Percentiles rank a stretch among this genome's conserved stretches.
phyloP scores from a whole-genome alignment of 2,329 filamentous ascomycete species.

The Aspergillus sp. region DNA sequence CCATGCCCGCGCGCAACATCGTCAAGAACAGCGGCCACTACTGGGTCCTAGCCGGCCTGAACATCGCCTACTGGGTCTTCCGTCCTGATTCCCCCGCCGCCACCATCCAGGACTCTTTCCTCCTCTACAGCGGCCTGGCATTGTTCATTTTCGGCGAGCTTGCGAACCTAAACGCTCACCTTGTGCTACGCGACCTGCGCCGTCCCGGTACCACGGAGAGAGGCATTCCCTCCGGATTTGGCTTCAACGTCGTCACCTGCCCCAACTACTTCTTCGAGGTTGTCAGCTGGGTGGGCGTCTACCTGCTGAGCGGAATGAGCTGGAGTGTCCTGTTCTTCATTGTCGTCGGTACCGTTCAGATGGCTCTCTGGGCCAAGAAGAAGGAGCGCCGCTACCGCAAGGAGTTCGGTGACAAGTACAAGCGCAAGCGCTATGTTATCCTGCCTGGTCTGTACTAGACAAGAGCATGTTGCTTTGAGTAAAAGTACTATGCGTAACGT shows the following conservation, averaged over 20 bases:
- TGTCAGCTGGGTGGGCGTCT: conserved; percentile 81
- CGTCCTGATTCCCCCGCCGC: conserved; percentile 70
- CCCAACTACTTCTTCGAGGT: conserved; percentile 97
- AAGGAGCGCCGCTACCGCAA: conserved; percentile 89
- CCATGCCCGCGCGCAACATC: conserved; percentile 88
- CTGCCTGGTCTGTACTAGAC: conserved; percentile 73
- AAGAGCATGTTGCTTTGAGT: not conserved
- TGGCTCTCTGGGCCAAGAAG: conserved; percentile 84
- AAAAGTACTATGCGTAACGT: not conserved
- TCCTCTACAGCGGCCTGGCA: conserved; percentile 69
- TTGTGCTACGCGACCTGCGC: conserved; percentile 75
- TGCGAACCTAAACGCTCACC: conserved; percentile 77
- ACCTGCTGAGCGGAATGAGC: conserved; percentile 72
- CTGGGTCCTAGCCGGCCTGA: conserved; percentile 79
- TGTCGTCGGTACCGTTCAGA: conserved; percentile 70
- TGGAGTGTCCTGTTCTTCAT: conserved; percentile 78
- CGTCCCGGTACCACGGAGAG: conserved; percentile 79
- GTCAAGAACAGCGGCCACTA: conserved; percentile 96
- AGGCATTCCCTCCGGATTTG: conserved; percentile 82
- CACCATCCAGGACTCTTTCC: conserved; percentile 47
- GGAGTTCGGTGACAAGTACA: conserved; percentile 91
- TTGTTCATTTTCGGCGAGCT: conserved; percentile 78
- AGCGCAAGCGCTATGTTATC: conserved; percentile 86
- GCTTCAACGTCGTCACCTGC: conserved; percentile 85
- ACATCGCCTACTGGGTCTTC: conserved; percentile 85